Percentiles rank a stretch among this genome's conserved stretches.
Evolutionary conservation across 108 stramenopile species (phyloP).

Genomic region (Craspedostauros australis): DNA sequence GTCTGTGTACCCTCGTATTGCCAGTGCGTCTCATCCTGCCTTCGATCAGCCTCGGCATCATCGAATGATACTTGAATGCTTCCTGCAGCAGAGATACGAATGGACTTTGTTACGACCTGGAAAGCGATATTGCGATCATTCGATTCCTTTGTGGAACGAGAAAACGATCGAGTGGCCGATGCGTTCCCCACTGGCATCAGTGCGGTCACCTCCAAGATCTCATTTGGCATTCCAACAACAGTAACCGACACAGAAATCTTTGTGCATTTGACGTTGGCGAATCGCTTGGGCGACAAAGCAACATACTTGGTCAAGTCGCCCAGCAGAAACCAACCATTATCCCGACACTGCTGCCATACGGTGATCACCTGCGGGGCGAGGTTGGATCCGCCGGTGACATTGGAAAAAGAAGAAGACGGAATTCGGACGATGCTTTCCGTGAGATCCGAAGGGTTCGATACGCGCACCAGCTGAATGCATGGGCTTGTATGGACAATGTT

Average conservation of each 20-base stretch:
- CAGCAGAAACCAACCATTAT: conserved; percentile 12
- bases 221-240: conserved; percentile 6
- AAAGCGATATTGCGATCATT: not conserved
- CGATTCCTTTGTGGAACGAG: not conserved
- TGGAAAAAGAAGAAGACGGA: not conserved
- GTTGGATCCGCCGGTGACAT: not conserved
- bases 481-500: not conserved
- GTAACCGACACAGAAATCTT: not conserved
- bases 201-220: conserved; percentile 12
- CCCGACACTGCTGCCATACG: conserved; percentile 7
- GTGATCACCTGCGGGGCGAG: conserved; percentile 12
- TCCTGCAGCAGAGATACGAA: too few species aligned
- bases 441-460: not conserved
- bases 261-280: conserved; percentile 11
- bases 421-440: not conserved
- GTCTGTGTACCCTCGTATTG: too few species aligned
- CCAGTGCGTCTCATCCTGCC: too few species aligned
- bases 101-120: too few species aligned
- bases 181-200: not conserved
- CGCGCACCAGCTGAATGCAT: not conserved
- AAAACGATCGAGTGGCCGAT: not conserved
- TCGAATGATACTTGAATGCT: too few species aligned
- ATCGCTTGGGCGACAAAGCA: conserved; percentile 20
- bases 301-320: conserved; percentile 34
- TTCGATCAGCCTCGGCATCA: too few species aligned